Evolutionary conservation across 1,139 yeast genomes (phyloP), one percentile per base, ranked within the genome.

Genomic region (Debaryomyces subglobosus): DNA sequence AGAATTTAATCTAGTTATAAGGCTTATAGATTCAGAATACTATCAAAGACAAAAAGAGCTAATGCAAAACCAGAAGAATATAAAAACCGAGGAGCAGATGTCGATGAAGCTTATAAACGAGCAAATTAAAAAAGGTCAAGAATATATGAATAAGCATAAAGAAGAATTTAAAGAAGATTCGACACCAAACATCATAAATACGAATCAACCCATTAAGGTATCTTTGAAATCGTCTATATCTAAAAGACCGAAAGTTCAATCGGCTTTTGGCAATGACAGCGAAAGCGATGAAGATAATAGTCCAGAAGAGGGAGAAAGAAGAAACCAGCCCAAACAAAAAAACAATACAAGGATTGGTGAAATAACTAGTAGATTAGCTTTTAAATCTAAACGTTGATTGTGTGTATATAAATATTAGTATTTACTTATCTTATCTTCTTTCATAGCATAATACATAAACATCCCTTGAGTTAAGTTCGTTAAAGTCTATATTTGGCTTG

Each of bases 361-460:
- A 10, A 48, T 48, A 42, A 48, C 48, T 18, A 40, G 39, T 27
- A 32, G 32, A 43, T n/a, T 43, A 34, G 36, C 44, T 16, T 32
- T 33, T 13, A 48, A 41, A 29, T 37, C 35, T 24, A 29, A 21
- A 13, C 29, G 38, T 25, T 35, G 21, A 30, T 37, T 12, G 29
- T 16, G 29, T 16, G 16, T 29, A 44, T 21, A 29, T 30, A 9
- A 16, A 37, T 37, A 44, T 20, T 29, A 24, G 12, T 16, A 23
- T 32, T 32, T 44, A 27, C 10, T 13, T 27, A 33, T 37, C 7
- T 44, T 49, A 53, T n/a, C 76, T 62, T 47, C 81, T 68, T 59
- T 82, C 86, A 60, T 86, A 87, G 62, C 86, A 85, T 57, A 86
- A 67, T n/a, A 86, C 89, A 62, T 86, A 87, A 3, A 84, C 92